A percentile compares a stretch with the other conserved stretches of the same genome.
Conservation (phyloP, 768 basidiomycete genomes). For the Boletus sp. region DNA sequence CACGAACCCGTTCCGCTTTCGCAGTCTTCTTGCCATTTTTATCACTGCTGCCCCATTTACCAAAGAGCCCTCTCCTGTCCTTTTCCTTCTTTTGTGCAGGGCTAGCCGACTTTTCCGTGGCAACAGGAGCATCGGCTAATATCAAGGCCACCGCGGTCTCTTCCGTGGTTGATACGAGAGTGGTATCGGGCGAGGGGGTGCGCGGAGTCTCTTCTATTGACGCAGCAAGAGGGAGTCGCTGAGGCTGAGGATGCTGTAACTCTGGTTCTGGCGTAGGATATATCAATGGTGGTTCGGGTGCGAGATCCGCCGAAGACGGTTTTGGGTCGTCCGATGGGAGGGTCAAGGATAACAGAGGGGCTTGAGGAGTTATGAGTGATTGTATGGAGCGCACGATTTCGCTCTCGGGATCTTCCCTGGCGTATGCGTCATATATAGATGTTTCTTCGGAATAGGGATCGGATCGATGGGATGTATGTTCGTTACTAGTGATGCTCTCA, state of each 20-base stretch:
- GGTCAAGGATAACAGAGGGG: conserved; percentile 26
- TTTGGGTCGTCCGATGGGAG: conserved; percentile 17
- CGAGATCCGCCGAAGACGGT: conserved; percentile 5
- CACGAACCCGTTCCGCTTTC: conserved; percentile 41
- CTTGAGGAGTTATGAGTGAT: conserved; percentile 15
- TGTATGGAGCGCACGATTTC: conserved; percentile 24
- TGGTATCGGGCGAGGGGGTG: conserved; percentile 57
- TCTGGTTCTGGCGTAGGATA: conserved; percentile 37
- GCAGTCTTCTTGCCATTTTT: conserved; percentile 60
- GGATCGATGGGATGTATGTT: conserved; percentile 46
- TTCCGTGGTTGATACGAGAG: conserved; percentile 25
- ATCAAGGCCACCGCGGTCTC: conserved; percentile 28
- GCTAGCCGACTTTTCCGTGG: conserved; percentile 20
- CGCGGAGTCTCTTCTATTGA: conserved; percentile 42
- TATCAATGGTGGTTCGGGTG: conserved; percentile 31
- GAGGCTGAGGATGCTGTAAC: conserved; percentile 68
- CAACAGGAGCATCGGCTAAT: conserved; percentile 20
- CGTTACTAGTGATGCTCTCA: conserved; percentile 38
- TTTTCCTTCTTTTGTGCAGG: conserved; percentile 58
- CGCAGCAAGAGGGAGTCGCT: conserved; percentile 41
- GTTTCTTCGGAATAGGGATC: conserved; percentile 81
- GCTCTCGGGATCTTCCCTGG: conserved; percentile 52
- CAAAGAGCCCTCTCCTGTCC: conserved; percentile 68
- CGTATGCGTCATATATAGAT: conserved; percentile 84
- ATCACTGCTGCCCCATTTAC: conserved; percentile 59